Base-by-base conservation (phyloP, 1,284 basidiomycete species). In the Melampsora americana region DNA sequence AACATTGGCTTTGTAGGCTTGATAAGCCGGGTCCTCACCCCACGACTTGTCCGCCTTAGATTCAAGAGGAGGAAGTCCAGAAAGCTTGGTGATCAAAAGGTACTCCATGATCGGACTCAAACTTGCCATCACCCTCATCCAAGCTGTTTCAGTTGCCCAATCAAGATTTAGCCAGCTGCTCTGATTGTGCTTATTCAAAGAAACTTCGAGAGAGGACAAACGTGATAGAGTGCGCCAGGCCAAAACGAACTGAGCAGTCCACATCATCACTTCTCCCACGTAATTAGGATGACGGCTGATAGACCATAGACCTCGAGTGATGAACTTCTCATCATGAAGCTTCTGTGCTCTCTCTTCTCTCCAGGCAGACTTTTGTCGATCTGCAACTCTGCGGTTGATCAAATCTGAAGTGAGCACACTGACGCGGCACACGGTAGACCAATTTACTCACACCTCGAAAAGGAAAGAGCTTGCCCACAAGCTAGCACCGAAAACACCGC, bases 231-330 rank as follows among this genome's bases (percentile, higher is more conserved):
- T 60, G 16, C 42, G 16, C 69, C 69, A 84, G 1, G 89, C 86
- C 16, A 91, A 83, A 6, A 87, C 84, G 85, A 87, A 90, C 35
- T 91, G 88, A 12, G 89, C 89, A 2, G 86, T 86, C 88, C 90
- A 91, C 23, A 92, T 85, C 2, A 89, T 87, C 14, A 92, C 86
- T 83, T 92, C 91, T 30, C 89, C 90, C 46, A 91, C 86, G 82
- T 92, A 92, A 18, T 92, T 92, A 46, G 90, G 90, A 80, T 92
- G 91, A 46, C 91, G 84, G 78, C 87, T 89, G 77, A 88, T 83
- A 53, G 86, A 84, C 90, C 91, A 93, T 12, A 92, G 83, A 0
- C 91, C 91, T 39, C 84, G 85, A 5, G 85, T 86, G 79, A 92
- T 90, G 81, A 92, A 92, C 79, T 87, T 86, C 79, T 92, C 89